These are phyloP conservation scores for Xylariales sp. DNA, from an alignment of 2,329 filamentous ascomycete species.

Conservation along the genomic window DNA sequence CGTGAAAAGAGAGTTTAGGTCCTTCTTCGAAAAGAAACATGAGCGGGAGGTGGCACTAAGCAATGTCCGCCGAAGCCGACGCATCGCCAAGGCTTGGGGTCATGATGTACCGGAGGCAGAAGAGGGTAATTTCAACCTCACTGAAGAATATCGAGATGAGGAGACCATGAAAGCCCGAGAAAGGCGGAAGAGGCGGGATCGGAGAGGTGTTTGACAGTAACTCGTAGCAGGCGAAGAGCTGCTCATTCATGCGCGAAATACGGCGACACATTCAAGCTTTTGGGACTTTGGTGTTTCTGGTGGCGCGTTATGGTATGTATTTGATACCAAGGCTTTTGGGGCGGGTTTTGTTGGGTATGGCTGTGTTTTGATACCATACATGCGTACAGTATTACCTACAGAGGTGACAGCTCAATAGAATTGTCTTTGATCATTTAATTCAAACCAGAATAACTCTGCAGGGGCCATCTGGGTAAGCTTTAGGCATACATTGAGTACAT, in stretches of 20 bases:
- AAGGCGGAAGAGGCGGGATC: conserved; percentile 57
- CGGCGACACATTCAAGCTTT: too few relatives aligned
- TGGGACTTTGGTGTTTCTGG: too few relatives aligned
- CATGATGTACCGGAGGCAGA: conserved; percentile 69
- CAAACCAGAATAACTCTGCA: too few relatives aligned
- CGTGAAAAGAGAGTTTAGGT: conserved; percentile 65
- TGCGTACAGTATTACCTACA: too few relatives aligned
- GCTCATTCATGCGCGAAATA: too few relatives aligned
- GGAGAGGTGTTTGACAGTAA: conserved; percentile 44
- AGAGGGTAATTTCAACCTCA: conserved; percentile 70
- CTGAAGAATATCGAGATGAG: conserved; percentile 57
- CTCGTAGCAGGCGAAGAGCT: too few relatives aligned
- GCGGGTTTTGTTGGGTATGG: not conserved
- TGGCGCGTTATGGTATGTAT: too few relatives aligned
- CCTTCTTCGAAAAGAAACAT: conserved; percentile 79
- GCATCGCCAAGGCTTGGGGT: conserved; percentile 76
- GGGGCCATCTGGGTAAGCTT: too few relatives aligned
- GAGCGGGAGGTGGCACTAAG: conserved; percentile 77
- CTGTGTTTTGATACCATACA: not conserved
- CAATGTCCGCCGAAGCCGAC: conserved; percentile 62
- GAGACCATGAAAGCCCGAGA: conserved; percentile 55
- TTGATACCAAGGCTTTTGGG: not conserved
- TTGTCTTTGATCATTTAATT: too few relatives aligned
- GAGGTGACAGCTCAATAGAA: too few relatives aligned
- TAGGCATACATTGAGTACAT: too few relatives aligned